A percentile compares a stretch with the other conserved stretches of the same genome.
Conservation (phyloP, 805 yeast species). For the Monosporozyma servazzii region DNA sequence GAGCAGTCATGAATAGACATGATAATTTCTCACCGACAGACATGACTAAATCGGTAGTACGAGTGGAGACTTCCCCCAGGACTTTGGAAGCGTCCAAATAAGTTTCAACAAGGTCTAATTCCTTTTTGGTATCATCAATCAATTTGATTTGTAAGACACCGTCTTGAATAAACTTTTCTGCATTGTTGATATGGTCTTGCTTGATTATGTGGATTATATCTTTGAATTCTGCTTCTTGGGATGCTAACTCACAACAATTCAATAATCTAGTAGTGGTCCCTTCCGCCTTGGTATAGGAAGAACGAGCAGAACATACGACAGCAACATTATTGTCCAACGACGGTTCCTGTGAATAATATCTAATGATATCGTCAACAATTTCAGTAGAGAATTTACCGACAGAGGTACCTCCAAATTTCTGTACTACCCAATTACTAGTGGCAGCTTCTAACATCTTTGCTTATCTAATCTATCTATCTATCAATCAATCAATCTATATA, state of each 20-base stretch:
- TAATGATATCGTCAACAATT: constrained; percentile 78
- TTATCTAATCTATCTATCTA: too few species aligned
- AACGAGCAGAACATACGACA: constrained; percentile 92
- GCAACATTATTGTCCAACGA: constrained; percentile 55
- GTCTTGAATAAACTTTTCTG: constrained; percentile 42
- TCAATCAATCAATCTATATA: too few species aligned
- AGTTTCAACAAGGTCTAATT: constrained; percentile 58
- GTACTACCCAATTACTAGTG: constrained; percentile 57
- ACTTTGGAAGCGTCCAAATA: constrained; percentile 80
- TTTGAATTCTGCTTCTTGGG: constrained; percentile 48
- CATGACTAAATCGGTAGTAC: constrained; percentile 85
- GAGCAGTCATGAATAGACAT: constrained; percentile 79
- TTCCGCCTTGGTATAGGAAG: constrained; percentile 82
- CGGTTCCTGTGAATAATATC: constrained; percentile 38
- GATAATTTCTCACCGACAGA: constrained; percentile 89
- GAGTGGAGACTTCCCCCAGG: constrained; percentile 82
- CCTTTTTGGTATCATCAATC: constrained; percentile 49
- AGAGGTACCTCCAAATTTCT: constrained; percentile 95
- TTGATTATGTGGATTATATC: constrained; percentile 56
- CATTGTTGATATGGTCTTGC: constrained; percentile 72
- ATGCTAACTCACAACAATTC: constrained; percentile 72
- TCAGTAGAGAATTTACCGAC: constrained; percentile 89
- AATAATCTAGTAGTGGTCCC: constrained; percentile 90
- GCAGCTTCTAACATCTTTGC: constrained; percentile 4
- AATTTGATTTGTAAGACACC: constrained; percentile 42